Evolutionary conservation across 2,329 filamentous ascomycete genomes (phyloP).

Genomic region (Hypoxylon sp.): DNA sequence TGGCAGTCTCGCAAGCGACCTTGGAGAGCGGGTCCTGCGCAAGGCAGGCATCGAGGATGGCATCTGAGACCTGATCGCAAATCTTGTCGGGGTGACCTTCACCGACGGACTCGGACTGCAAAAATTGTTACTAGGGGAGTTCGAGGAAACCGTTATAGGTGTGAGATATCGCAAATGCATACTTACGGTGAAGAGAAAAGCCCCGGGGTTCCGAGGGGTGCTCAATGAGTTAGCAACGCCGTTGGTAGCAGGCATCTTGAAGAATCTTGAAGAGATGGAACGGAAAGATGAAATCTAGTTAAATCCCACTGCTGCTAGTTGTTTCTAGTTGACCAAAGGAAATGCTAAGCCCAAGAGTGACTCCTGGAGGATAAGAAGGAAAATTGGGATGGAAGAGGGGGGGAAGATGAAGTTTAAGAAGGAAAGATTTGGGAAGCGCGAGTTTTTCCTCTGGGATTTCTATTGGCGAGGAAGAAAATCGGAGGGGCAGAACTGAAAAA

Average conservation of each 20-base stretch:
- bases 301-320: conserved; percentile 22
- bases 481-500: conserved; percentile 37
- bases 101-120: conserved; percentile 84
- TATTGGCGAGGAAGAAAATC: conserved; percentile 28
- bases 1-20: conserved; percentile 98
- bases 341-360: conserved; percentile 37
- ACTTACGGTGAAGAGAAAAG: conserved; percentile 85
- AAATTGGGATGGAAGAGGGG: conserved; percentile 21
- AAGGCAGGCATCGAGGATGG: conserved; percentile 97
- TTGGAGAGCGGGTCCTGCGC: conserved; percentile 96
- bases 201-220: conserved; percentile 71
- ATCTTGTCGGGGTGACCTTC: conserved; percentile 98
- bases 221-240: conserved; percentile 56
- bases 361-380: conserved; percentile 26
- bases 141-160: background rate
- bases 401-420: conserved; percentile 31
- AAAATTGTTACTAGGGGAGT: conserved; percentile 35
- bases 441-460: conserved; percentile 32
- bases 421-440: conserved; percentile 34
- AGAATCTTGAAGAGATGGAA: conserved; percentile 22
- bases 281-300: conserved; percentile 36
- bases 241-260: conserved; percentile 71
- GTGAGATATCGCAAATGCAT: conserved; percentile 1
- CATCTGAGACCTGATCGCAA: conserved; percentile 97
- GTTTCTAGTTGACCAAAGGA: conserved; percentile 40